Evolutionary conservation across 495 filamentous ascomycete species (phyloP).

Genomic region (Saxophila tyrrhenica): DNA sequence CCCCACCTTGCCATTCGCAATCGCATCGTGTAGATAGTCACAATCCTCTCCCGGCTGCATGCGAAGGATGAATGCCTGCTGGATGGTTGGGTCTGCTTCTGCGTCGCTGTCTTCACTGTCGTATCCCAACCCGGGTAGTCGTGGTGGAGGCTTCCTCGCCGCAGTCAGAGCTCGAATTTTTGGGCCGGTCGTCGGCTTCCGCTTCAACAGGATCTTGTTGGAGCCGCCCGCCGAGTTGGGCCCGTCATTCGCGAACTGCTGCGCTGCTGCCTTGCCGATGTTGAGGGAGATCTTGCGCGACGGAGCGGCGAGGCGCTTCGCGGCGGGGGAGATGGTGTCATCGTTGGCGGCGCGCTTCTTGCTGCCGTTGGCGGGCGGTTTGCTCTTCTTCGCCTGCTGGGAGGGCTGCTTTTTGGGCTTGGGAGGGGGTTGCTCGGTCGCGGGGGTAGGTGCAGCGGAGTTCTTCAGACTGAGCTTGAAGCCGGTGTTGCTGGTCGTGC

Average conservation of each 20-base stretch:
- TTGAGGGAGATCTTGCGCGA: conserved; percentile 18
- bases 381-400: neutral
- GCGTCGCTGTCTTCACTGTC: conserved; percentile 93
- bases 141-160: conserved; percentile 36
- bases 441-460: conserved; percentile 18
- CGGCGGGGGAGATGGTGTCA: conserved; percentile 9
- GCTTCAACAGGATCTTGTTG: conserved; percentile 18
- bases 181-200: neutral
- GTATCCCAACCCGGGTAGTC: conserved; percentile 73
- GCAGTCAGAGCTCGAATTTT: conserved; percentile 37
- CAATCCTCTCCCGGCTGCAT: conserved; percentile 78
- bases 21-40: conserved; percentile 61
- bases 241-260: neutral
- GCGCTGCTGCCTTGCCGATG: neutral
- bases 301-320: conserved; percentile 11
- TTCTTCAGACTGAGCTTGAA: conserved; percentile 42
- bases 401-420: neutral
- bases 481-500: neutral
- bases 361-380: neutral
- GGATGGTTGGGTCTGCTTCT: conserved; percentile 74
- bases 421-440: conserved; percentile 7
- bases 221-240: neutral
- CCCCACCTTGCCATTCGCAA: conserved; percentile 66
- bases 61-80: conserved; percentile 78
- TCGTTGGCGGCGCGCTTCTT: conserved; percentile 17